Evolutionary conservation across 176 grass and related monocot species (phyloP).

Genomic region (Thinopyrum elongatum): DNA sequence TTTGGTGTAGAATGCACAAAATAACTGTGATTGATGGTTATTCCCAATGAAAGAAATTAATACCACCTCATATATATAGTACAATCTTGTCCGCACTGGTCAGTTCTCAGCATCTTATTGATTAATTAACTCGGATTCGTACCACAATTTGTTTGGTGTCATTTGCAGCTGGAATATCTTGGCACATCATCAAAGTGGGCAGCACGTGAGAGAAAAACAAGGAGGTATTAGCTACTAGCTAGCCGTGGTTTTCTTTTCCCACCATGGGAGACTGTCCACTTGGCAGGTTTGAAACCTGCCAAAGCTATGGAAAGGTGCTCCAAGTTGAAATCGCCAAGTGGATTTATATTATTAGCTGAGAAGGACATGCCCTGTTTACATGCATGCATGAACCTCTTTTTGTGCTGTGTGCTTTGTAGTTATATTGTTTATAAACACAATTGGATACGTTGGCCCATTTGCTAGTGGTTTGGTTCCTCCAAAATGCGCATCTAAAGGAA

Average conservation of each 20-base stretch:
- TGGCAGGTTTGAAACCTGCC: neutral
- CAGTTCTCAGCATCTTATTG: neutral
- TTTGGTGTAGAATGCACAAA: neutral
- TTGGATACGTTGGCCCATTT: neutral
- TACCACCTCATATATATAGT: no score
- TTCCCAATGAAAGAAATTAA: neutral
- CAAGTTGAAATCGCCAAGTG: neutral
- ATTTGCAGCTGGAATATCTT: conserved; percentile 23
- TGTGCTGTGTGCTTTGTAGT: neutral
- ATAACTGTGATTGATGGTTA: neutral
- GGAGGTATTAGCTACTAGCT: neutral
- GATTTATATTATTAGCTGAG: neutral
- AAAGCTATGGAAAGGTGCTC: neutral
- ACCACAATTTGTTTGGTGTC: neutral
- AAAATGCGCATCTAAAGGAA: neutral
- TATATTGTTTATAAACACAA: neutral
- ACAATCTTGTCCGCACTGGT: neutral
- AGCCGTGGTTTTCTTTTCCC: neutral
- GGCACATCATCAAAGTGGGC: neutral
- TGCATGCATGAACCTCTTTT: neutral
- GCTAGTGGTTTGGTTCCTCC: neutral
- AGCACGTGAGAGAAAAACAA: neutral
- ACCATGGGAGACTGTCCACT: conserved; percentile 11
- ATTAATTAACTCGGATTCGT: neutral
- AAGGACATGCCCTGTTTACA: neutral